Conservation (phyloP, 805 yeast species). For the Isabelozyma pseudorhagii region DNA sequence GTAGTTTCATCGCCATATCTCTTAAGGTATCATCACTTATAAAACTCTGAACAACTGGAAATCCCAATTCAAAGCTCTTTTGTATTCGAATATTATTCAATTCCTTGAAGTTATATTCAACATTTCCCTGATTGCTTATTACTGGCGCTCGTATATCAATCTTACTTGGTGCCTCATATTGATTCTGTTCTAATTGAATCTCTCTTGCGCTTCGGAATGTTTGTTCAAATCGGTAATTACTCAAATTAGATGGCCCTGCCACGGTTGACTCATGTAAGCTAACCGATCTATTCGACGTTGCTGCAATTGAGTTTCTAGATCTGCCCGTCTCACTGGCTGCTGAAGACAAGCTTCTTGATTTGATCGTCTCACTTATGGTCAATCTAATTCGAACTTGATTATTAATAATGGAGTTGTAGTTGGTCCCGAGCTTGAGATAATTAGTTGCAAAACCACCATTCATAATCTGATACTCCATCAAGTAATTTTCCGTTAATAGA, state of each 20-base stretch:
- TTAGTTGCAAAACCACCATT: conserved; percentile 78
- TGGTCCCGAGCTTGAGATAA: conserved; percentile 62
- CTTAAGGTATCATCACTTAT: conserved; percentile 32
- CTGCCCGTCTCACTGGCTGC: conserved; percentile 9
- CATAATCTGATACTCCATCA: conserved; percentile 70
- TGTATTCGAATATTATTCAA: conserved; percentile 42
- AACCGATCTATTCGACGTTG: conserved; percentile 2
- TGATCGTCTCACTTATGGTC: conserved; percentile 10
- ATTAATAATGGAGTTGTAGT: conserved; percentile 47
- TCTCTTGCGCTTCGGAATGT: conserved; percentile 16
- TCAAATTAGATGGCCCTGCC: conserved; percentile 1
- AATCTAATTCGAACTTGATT: conserved; percentile 48
- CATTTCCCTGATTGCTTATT: conserved; percentile 16
- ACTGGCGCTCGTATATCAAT: conserved; percentile 12
- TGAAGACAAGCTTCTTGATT: conserved; percentile 6
- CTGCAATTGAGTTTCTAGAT: not conserved
- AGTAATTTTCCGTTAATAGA: conserved; percentile 59
- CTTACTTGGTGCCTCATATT: conserved; percentile 16
- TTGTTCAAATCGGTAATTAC: conserved; percentile 14
- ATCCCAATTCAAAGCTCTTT: conserved; percentile 37
- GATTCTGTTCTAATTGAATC: conserved; percentile 7
- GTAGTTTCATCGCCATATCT: conserved; percentile 55
- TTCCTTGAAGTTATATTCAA: conserved; percentile 27
- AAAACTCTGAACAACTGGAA: conserved; percentile 11
- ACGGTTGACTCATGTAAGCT: not conserved